phyloP scores from a whole-genome alignment of 306 rosid species.

The Prunus mira region DNA sequence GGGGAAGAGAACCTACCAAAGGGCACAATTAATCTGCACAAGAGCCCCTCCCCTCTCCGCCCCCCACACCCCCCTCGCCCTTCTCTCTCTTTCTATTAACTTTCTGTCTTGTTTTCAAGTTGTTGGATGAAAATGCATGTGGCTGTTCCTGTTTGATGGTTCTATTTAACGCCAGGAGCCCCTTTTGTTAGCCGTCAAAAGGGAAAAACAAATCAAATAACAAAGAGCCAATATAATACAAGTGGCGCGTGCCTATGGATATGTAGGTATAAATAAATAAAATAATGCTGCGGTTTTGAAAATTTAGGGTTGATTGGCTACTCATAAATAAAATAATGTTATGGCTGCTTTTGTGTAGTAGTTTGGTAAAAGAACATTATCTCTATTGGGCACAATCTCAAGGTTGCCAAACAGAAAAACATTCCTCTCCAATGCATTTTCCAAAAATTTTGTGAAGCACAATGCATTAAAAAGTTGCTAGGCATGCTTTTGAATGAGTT shows the following conservation, averaged over 20 bases:
- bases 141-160: constrained; percentile 24
- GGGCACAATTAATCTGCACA: constrained; percentile 9
- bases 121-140: constrained; percentile 24
- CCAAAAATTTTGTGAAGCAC: constrained; percentile 32
- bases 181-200: constrained; percentile 6
- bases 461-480: constrained; percentile 8
- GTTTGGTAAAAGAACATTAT: constrained; percentile 11
- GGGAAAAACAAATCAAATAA: background rate
- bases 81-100: background rate
- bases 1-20: constrained; percentile 26
- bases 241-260: background rate
- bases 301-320: too few relatives aligned
- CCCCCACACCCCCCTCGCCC: background rate
- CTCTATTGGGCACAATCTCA: constrained; percentile 13
- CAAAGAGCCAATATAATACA: background rate
- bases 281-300: too few relatives aligned
- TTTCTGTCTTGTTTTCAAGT: constrained; percentile 31
- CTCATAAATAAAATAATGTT: background rate
- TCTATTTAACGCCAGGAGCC: constrained; percentile 11
- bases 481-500: background rate
- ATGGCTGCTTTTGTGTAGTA: background rate
- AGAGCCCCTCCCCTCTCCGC: background rate
- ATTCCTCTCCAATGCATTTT: constrained; percentile 26
- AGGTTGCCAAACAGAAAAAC: constrained; percentile 30
- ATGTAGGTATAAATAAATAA: too few relatives aligned